Base-by-base conservation (phyloP, 768 basidiomycete genomes). In the Termitomyces heimii region DNA sequence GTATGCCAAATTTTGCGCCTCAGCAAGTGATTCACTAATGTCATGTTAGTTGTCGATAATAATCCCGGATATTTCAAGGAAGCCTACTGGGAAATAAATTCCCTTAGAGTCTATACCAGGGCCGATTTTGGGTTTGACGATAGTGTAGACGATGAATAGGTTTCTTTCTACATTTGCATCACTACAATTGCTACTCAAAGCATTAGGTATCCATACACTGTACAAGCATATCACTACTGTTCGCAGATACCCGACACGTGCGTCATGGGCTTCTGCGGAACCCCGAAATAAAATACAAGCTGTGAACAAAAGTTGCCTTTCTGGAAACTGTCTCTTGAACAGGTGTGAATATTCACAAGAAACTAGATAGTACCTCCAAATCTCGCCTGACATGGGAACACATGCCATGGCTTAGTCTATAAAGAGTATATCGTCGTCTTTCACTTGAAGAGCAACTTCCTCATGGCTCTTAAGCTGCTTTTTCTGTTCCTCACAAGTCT, bases 1-100 rank as follows among this genome's bases (percentile, higher is more conserved):
- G 82, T 70, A 20, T 6, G 26, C 10, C 4, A 9, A 31, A 48
- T 37, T 22, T 47, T n/a, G 5, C 4, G 5, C 45, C 24, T 40
- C 20, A 4, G 2, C 3, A 24, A n/a, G 7, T 7, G 10, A 14
- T 6, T 28, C 49, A 49, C 8, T 28, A 5, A 31, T 55, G 46
- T 29, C 48, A 53, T 31, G 50, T 3, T 52, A 85, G 84, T 76
- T 61, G 87, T 89, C 31, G 68, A 82, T 66, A 77, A 81, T 58
- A 78, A 84, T 61, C 87, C 89, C 0, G 57, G 64, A 5, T 77
- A 75, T 13, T 89, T 89, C 69, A 40, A 58, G 12, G 74, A 86
- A 18, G 85, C 88, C 1, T 89, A 84, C 68, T 91, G 86, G 86
- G 82, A 82, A 60, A 76, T 91, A 67, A 81, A 82, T 62, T 77